Percentiles rank a stretch among this genome's conserved stretches.
These are phyloP conservation scores for Luffa acutangula DNA, from an alignment of 306 rosid genomes.

Conservation along the genomic window DNA sequence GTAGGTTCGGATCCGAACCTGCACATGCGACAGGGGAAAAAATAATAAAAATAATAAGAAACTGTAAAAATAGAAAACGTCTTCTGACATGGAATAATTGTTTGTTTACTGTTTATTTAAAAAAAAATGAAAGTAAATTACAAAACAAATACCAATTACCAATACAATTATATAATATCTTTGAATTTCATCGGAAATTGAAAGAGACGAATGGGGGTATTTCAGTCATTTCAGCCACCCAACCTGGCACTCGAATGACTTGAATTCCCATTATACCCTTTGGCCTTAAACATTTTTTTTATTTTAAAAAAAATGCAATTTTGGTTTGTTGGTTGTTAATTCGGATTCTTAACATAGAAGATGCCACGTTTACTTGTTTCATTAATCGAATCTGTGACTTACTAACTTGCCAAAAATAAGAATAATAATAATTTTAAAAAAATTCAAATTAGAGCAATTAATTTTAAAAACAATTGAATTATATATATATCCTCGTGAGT, in stretches of 20 bases:
- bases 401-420: not conserved
- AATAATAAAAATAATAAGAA: not conserved
- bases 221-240: not conserved
- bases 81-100: constrained; percentile 1
- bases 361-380: not conserved
- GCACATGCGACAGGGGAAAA: not conserved
- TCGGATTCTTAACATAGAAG: not conserved
- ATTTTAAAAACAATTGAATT: not conserved
- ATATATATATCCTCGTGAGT: not conserved
- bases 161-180: not conserved
- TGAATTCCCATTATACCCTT: not conserved
- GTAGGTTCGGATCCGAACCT: constrained; percentile 23
- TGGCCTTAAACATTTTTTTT: too few relatives aligned
- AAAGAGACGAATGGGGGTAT: not conserved
- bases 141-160: not conserved
- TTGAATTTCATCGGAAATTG: not conserved
- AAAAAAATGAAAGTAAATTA: not conserved
- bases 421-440: not conserved
- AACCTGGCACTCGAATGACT: not conserved
- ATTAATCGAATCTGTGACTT: not conserved
- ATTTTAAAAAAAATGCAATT: not conserved
- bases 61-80: not conserved
- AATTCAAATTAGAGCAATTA: not conserved
- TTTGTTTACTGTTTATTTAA: not conserved
- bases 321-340: not conserved